Base-by-base conservation (phyloP, 2,329 filamentous ascomycete genomes). In the Dissoconium aciculare region DNA sequence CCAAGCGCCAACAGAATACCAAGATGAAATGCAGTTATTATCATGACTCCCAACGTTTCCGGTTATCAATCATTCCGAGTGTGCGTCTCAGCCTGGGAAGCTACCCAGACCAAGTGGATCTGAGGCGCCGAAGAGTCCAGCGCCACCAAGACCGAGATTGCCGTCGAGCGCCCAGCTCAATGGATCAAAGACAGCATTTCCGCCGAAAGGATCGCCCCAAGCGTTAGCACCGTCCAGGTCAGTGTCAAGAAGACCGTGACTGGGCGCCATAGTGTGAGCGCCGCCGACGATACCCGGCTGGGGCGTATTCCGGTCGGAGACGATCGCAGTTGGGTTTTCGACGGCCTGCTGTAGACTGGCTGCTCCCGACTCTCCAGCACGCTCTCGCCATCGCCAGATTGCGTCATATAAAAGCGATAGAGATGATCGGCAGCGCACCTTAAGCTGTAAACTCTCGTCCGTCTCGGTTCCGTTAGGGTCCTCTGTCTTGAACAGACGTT, bases 131-230 rank as follows among this genome's bases (percentile, higher is more conserved):
- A 44, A 44, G 12, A 44, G 36, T 3, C 39, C 32, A 6, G 31
- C 27, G n/a, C 17, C 17, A 3, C 29, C 29, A 17, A 42, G 34
- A 4, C 41, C 39, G 9, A 89, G 64, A 17, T 87, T 64, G 10
- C 81, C 81, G 53, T 94, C 85, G 37, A 94, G 62, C 64, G 92
- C 83, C 85, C 85, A 94, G 53, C 87, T 82, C 46, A 93, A 67
- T 1, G 85, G 82, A 56, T 56, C 55, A 39, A 42, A 44, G 4
- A 45, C 38, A 9, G 40, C 39, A 26, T 44, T 45, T 11, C 36
- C 44, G 45, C 39, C 44, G 28, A 46, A 44, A 5, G 28, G 31
- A 28, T 39, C 42, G n/a, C 42, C n/a, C 19, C 48, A 49, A 8
- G 19, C 19, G 6, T 35, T 41, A 37, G 48, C 33, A 3, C 35